These are phyloP conservation scores for Cladosporium sp. DNA, from an alignment of 2,329 filamentous ascomycete species.

Conservation along the genomic window DNA sequence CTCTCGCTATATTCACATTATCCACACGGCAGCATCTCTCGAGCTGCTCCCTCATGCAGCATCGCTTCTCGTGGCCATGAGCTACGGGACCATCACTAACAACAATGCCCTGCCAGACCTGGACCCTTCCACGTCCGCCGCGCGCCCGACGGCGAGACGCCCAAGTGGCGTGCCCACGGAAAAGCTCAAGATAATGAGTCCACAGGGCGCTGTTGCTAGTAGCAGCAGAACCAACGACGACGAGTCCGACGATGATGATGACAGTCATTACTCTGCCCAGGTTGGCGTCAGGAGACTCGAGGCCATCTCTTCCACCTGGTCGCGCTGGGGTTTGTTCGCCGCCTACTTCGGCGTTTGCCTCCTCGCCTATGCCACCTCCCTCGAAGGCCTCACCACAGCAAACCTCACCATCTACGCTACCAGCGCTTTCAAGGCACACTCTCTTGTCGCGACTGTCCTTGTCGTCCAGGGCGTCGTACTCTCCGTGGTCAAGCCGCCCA, in stretches of 20 bases:
- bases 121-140: neutral
- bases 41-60: neutral
- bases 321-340: constrained; percentile 40
- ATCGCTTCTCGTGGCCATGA: constrained; percentile 12
- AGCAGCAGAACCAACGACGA: neutral
- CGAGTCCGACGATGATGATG: constrained; percentile 6
- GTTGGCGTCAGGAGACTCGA: constrained; percentile 47
- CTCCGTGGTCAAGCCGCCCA: constrained; percentile 55
- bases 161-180: constrained; percentile 11
- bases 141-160: constrained; percentile 4
- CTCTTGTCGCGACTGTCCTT: constrained; percentile 59
- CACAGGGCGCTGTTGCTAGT: constrained; percentile 5
- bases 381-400: constrained; percentile 60
- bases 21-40: neutral
- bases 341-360: constrained; percentile 41
- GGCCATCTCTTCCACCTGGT: constrained; percentile 46
- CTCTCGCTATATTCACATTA: neutral
- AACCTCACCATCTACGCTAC: constrained; percentile 61
- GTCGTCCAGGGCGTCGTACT: constrained; percentile 62
- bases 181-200: constrained; percentile 11
- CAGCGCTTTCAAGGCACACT: constrained; percentile 59
- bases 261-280: constrained; percentile 30
- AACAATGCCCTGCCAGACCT: constrained; percentile 10
- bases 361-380: constrained; percentile 60
- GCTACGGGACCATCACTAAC: constrained; percentile 13